Evolutionary conservation across 164 flowering plant species (phyloP), one percentile per base, ranked within the genome.

Genomic region (Macadamia tetraphylla): DNA sequence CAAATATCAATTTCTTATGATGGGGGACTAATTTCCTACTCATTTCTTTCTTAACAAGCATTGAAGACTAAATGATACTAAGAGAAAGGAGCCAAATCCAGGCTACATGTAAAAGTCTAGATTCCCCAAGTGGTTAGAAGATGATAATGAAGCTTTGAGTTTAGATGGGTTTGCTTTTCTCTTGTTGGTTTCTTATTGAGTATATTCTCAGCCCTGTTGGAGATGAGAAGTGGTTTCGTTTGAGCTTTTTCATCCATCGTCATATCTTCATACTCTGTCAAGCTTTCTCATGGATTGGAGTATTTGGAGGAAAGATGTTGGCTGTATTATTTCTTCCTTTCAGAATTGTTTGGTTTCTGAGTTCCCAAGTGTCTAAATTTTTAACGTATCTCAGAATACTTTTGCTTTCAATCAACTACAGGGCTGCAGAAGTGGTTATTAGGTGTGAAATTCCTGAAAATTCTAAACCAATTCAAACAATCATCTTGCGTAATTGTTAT

Each of bases 191-290:
- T 17, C 64, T 83, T 56, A 49, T 79, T 52, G 86, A 85, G 52
- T 52, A 64, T 15, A 9, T 71, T 55, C 52, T 85, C 17, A 78
- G 83, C 70, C 91, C 81, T 35, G 61, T 77, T 62, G 87, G 85
- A 58, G 76, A 71, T 42, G 53, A 8, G 63, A 84, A 84, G 74
- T 85, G 85, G 86, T 73, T 70, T 73, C 75, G 68, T 64, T 70
- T 87, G 69, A 78, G 84, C 68, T 77, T 80, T 79, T 84, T 77
- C 73, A 77, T 85, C 71, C 81, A 82, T 74, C 88, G 85, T 2
- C 3, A 73, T 55, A 49, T 83, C 9, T 84, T 85, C 40, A 1
- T 75, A 31, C n/a, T 77, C 57, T 81, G 83, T 70, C 87, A 74
- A 62, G 32, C 81, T 43, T 75, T 75, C 68, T 58, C 85, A 15